Percentiles rank a stretch among this genome's conserved stretches.
Conservation (phyloP, 2,329 filamentous ascomycete genomes). For the Neocucurbitaria cava region DNA sequence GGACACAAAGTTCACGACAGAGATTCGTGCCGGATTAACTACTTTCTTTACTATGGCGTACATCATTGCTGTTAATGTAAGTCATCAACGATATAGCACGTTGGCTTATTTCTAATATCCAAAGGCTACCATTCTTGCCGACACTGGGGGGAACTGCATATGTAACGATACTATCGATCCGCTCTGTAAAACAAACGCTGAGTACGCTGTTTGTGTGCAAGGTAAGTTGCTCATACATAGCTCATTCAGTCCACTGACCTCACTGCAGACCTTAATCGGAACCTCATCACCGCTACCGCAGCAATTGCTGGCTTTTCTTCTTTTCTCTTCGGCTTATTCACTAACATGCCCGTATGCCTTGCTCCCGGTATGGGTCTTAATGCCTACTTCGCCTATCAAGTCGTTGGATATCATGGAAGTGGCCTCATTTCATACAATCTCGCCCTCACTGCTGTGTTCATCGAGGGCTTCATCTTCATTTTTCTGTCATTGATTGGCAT, state of each 20-base stretch:
- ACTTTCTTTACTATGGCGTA: constrained; percentile 63
- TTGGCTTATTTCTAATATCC: constrained; percentile 13
- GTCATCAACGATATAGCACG: background rate
- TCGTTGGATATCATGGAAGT: constrained; percentile 77
- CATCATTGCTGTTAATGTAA: constrained; percentile 41
- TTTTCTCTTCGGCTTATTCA: constrained; percentile 80
- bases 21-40: constrained; percentile 81
- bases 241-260: background rate
- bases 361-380: constrained; percentile 65
- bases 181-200: constrained; percentile 61
- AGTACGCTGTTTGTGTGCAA: constrained; percentile 66
- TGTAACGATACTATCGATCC: constrained; percentile 61
- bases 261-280: constrained; percentile 66
- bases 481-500: constrained; percentile 79
- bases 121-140: constrained; percentile 48
- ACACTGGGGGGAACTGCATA: constrained; percentile 77
- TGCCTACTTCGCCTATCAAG: constrained; percentile 84
- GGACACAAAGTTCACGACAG: constrained; percentile 80
- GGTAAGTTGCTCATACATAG: constrained; percentile 22
- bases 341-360: constrained; percentile 67
- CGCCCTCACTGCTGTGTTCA: constrained; percentile 84
- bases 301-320: constrained; percentile 79
- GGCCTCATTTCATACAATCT: constrained; percentile 76
- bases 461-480: constrained; percentile 87
- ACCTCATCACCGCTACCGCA: constrained; percentile 83